Evolutionary conservation across 345 rosid genomes (phyloP).

Genomic region (Heritiera littoralis): DNA sequence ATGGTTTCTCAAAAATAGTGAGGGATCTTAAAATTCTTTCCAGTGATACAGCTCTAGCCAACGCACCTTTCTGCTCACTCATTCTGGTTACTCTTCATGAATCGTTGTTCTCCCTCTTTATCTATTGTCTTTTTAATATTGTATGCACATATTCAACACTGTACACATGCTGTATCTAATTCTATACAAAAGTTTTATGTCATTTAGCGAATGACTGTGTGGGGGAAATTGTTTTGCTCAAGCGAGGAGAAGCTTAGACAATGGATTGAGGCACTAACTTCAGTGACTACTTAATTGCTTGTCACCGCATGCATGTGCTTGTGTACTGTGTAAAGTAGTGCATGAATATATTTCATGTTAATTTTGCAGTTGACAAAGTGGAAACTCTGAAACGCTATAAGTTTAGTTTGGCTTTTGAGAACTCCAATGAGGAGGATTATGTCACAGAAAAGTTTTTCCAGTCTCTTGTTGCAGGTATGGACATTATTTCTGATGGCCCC

Average conservation of each 20-base stretch:
- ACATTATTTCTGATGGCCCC: neutral
- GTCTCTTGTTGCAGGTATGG: conserved; percentile 87
- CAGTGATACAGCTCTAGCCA: neutral
- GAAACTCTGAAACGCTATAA: conserved; percentile 81
- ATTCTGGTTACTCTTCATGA: neutral
- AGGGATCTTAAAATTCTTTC: neutral
- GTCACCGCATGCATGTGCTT: neutral
- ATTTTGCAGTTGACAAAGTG: conserved; percentile 77
- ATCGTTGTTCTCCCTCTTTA: neutral
- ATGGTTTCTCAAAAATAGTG: neutral
- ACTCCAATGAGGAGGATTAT: conserved; percentile 97
- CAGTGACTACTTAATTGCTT: neutral
- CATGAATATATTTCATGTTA: conserved; percentile 19
- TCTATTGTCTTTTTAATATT: neutral
- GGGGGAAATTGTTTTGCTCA: neutral
- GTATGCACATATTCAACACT: neutral
- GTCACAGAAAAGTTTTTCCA: conserved; percentile 96
- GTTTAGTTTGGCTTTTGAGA: conserved; percentile 96
- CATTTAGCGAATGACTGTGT: neutral
- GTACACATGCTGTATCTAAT: neutral
- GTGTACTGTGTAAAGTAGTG: neutral
- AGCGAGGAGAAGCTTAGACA: neutral
- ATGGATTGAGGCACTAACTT: neutral
- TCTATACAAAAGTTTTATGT: neutral
- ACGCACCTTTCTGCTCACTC: neutral